A percentile compares a stretch with the other conserved stretches of the same genome.
Conservation (phyloP, 371 early-diverging fungal species). For the Mucor sp. region DNA sequence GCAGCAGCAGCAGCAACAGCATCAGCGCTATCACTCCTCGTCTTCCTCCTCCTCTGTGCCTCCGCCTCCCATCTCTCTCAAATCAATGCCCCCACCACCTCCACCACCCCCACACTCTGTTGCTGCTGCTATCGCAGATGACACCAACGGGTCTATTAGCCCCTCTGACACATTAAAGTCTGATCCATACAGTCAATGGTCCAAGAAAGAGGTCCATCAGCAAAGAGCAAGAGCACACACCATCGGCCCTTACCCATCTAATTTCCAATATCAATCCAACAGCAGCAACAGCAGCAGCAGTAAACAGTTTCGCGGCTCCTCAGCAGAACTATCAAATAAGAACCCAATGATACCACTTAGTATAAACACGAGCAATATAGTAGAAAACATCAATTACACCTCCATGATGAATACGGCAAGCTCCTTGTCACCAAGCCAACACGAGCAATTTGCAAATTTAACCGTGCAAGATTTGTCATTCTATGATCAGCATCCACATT, state of each 20-base stretch:
- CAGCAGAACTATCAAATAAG: not conserved
- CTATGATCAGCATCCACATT: conserved; percentile 5
- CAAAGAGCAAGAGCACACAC: conserved; percentile 22
- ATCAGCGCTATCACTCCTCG: not conserved
- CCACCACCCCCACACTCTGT: conserved; percentile 16
- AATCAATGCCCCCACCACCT: conserved; percentile 21
- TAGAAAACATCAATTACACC: not conserved
- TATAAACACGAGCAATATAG: not conserved
- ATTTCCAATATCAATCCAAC: not conserved
- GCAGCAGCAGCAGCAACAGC: not conserved
- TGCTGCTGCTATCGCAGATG: not conserved
- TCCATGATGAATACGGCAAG: not conserved
- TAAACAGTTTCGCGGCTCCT: not conserved
- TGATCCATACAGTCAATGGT: conserved; percentile 1
- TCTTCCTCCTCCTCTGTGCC: conserved; percentile 11
- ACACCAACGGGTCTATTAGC: not conserved
- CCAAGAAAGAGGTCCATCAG: conserved; percentile 11
- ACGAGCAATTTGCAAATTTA: conserved; percentile 1
- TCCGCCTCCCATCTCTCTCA: conserved; percentile 16
- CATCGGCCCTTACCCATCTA: conserved; percentile 16
- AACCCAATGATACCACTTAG: not conserved
- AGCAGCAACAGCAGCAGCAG: too few relatives aligned
- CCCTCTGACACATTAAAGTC: conserved; percentile 11
- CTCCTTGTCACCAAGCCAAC: not conserved
- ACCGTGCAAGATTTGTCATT: not conserved